Evolutionary conservation across 2,329 filamentous ascomycete species (phyloP).

Genomic region (Ophiocordyceps camponoti-saundersi): DNA sequence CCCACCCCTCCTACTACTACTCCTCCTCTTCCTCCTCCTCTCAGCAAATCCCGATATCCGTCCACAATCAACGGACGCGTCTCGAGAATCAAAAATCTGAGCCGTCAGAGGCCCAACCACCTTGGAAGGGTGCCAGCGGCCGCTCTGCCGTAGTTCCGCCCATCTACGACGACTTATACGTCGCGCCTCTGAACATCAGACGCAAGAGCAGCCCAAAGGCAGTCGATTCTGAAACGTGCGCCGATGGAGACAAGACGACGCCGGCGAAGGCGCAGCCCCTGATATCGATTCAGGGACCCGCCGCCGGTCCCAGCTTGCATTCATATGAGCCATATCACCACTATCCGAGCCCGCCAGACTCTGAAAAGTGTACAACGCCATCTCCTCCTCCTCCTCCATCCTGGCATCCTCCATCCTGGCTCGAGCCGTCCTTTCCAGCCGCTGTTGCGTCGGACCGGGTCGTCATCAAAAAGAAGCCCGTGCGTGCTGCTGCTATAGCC

Average conservation of each 20-base stretch:
- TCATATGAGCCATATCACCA: conserved; percentile 4
- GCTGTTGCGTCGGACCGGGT: conserved; percentile 1
- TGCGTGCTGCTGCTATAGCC: conserved; percentile 11
- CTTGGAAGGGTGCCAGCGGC: conserved; percentile 61
- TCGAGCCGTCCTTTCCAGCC: neutral
- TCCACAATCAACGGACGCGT: conserved; percentile 17
- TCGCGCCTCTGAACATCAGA: conserved; percentile 38
- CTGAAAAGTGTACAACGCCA: conserved; percentile 9
- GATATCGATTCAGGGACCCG: conserved; percentile 11
- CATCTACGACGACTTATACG: conserved; percentile 40
- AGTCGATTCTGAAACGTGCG: conserved; percentile 17
- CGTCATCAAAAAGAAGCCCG: conserved; percentile 22
- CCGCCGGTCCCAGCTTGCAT: neutral
- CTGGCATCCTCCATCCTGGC: conserved; percentile 2
- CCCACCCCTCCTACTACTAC: too few relatives aligned
- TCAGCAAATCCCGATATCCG: conserved; percentile 5
- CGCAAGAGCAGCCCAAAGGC: conserved; percentile 23
- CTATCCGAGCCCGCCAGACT: conserved; percentile 17
- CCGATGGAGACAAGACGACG: conserved; percentile 3
- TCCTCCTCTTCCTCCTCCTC: neutral
- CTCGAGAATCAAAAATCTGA: conserved; percentile 17
- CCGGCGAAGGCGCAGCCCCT: conserved; percentile 10
- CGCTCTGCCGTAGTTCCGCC: conserved; percentile 46
- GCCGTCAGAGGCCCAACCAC: conserved; percentile 28
- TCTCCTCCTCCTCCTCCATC: too few relatives aligned